Conservation (phyloP, 768 basidiomycete genomes). For the Lactarius tabidus region DNA sequence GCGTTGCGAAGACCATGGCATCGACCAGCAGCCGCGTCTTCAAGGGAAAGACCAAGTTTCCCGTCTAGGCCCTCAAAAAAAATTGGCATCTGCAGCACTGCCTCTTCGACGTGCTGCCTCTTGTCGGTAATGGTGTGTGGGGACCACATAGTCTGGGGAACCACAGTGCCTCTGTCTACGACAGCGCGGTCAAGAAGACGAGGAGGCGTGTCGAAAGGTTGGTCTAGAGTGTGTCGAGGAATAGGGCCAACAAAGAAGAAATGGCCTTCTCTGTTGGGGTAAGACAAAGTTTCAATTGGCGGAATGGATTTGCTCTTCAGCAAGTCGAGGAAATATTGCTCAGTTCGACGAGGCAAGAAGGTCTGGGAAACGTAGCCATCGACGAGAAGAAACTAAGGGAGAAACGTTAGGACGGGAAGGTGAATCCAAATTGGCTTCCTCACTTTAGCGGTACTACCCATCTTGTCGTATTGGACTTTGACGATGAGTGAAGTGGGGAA, state of each 20-base stretch:
- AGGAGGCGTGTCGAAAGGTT: background rate
- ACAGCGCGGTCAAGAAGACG: background rate
- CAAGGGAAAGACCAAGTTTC: slow-evolving; percentile 10
- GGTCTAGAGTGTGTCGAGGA: background rate
- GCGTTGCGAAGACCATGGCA: slow-evolving; percentile 1
- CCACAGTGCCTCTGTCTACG: slow-evolving; percentile 1
- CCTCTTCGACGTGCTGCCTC: background rate
- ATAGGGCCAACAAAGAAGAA: background rate
- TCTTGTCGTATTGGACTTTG: background rate
- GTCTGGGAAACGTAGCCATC: slow-evolving; percentile 14
- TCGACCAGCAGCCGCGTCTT: background rate
- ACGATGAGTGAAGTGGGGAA: background rate
- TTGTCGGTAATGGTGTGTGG: background rate
- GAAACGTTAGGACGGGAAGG: background rate
- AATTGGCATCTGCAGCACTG: slow-evolving; percentile 10
- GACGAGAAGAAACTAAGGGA: slow-evolving; percentile 5
- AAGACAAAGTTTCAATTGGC: background rate
- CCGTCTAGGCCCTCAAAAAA: slow-evolving; percentile 6
- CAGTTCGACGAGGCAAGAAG: background rate
- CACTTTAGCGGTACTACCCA: background rate
- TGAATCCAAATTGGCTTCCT: background rate
- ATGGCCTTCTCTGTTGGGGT: background rate
- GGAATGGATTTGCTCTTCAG: background rate
- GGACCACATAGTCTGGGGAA: slow-evolving; percentile 13
- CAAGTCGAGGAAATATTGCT: background rate